Evolutionary conservation across 1,284 basidiomycete genomes (phyloP), one percentile per base, ranked within the genome.

Genomic region (Ceratobasidium sp.): DNA sequence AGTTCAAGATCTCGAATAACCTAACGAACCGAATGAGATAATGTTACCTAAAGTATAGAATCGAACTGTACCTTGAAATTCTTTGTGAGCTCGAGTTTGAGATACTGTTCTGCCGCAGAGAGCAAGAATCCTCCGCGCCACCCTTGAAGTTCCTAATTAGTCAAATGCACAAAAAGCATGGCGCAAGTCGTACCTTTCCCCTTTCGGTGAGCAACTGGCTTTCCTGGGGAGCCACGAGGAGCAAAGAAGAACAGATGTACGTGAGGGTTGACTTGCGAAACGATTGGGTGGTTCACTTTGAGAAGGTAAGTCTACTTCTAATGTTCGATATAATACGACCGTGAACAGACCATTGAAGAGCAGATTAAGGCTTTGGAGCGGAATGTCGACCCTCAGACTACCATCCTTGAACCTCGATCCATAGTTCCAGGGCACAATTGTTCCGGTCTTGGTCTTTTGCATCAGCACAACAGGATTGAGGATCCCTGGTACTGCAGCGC

Each of bases 171-270:
- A 32, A 50, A 14, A 32, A n/a, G n/a, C n/a, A n/a, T 78, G 16
- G 14, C 14, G 28, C 48, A 4, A 67, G 14, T 39, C 76, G 46
- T 74, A 89, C 92, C 96, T 88, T 94, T 96, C 70, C 94, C 94
- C 79, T 92, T 94, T 16, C 93, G 85, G 80, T 96, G 94, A 5
- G 93, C 93, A 0, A 98, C 96, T 0, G 96, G 96, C 77, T 91
- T 91, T 32, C 97, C 97, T 2, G 96, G 94, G 0, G 95, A 94
- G 3, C 97, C 97, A 77, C 94, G 86, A 34, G 95, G 92, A 0
- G 94, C 94, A 78, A 98, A 98, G 83, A 97, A 97, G 83, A 99
- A 99, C n/a, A 98, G 78, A 80, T 98, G 97, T 12, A 99, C 94
- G 80, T 99, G 97, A 0, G 96, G 97, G 78, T 98, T 99, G 34